These are phyloP conservation scores for Trichoderma atroviride DNA, from an alignment of 2,329 filamentous ascomycete species.

Conservation along the genomic window DNA sequence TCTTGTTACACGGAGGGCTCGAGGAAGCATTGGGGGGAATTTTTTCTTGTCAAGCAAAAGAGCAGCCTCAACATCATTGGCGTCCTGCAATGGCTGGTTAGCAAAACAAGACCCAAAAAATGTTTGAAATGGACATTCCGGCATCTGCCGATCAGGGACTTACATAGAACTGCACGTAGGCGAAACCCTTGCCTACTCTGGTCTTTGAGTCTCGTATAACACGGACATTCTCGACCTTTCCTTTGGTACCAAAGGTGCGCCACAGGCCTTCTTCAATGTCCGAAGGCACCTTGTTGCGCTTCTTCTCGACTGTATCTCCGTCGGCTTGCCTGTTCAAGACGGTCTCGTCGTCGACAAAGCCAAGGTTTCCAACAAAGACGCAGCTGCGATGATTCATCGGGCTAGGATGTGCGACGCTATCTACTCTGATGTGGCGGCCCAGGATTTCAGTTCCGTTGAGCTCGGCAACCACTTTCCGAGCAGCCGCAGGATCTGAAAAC, in stretches of 20 bases:
- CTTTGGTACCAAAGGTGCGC: constrained; percentile 73
- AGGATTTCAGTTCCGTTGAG: constrained; percentile 86
- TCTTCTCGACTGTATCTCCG: constrained; percentile 69
- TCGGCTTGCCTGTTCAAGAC: constrained; percentile 66
- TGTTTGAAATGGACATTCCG: not conserved
- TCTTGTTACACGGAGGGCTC: constrained; percentile 80
- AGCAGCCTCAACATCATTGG: constrained; percentile 87
- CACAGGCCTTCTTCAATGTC: constrained; percentile 94
- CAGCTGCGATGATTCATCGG: constrained; percentile 84
- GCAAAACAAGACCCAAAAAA: not conserved
- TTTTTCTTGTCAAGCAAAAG: constrained; percentile 87
- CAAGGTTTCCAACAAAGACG: constrained; percentile 94
- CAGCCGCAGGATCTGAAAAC: constrained; percentile 74
- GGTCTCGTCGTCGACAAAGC: constrained; percentile 92
- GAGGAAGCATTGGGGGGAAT: constrained; percentile 91
- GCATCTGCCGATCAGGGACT: constrained; percentile 34
- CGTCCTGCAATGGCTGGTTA: constrained; percentile 55
- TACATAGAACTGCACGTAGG: constrained; percentile 92
- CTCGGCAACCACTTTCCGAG: constrained; percentile 71
- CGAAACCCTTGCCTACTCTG: constrained; percentile 92
- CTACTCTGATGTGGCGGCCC: constrained; percentile 85
- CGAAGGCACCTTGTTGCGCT: constrained; percentile 72
- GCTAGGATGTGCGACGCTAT: constrained; percentile 85
- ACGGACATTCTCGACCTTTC: constrained; percentile 88
- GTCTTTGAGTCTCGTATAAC: constrained; percentile 89